Percentiles rank a stretch among this genome's conserved stretches.
Evolutionary conservation across 1,284 basidiomycete species (phyloP).

Genomic region (Exobasidium cylindrosporum): DNA sequence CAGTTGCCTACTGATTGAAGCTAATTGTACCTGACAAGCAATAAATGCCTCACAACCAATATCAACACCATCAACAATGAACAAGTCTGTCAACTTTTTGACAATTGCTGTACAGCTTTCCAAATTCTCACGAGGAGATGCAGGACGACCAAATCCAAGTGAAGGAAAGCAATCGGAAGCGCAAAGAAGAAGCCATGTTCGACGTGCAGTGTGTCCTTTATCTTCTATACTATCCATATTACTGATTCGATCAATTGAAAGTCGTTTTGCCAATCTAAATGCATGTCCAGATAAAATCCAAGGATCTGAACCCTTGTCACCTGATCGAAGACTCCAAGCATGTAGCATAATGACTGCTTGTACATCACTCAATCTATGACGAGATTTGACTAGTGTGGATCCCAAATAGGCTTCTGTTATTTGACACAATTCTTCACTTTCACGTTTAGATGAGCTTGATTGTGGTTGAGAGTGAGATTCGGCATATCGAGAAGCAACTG

Average conservation of each 20-base stretch:
- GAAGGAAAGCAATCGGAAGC: background rate
- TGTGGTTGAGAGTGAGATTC: background rate
- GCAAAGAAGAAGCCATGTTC: background rate
- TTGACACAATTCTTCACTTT: background rate
- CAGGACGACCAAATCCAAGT: background rate
- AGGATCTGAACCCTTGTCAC: background rate
- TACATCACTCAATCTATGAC: background rate
- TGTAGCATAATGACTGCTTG: background rate
- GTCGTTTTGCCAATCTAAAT: background rate
- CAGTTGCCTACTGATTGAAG: background rate
- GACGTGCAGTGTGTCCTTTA: background rate
- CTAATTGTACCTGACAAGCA: background rate
- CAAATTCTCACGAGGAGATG: background rate
- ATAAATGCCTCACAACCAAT: background rate
- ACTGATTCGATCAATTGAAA: background rate
- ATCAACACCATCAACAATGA: background rate
- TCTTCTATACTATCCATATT: no score
- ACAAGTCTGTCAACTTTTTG: background rate
- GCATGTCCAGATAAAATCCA: background rate
- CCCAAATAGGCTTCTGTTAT: background rate
- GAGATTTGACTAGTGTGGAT: background rate
- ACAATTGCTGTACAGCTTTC: background rate
- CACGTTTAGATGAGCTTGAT: background rate
- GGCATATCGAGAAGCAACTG: background rate
- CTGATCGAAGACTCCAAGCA: background rate